Base-by-base conservation (phyloP, 2,329 filamentous ascomycete species). In the Apiospora koreana region DNA sequence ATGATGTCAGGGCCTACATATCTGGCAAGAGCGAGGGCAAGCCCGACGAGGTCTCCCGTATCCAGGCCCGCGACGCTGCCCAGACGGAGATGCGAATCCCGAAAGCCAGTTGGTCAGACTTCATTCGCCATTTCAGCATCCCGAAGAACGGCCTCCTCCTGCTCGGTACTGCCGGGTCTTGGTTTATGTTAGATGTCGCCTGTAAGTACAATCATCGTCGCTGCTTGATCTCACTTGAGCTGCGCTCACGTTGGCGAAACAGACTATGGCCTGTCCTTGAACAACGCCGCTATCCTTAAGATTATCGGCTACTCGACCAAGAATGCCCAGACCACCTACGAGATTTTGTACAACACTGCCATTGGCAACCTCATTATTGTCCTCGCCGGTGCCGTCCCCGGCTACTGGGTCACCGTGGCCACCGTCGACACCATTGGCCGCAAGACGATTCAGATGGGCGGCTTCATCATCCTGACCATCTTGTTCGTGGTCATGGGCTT, bases 361-460 rank as follows among this genome's bases (percentile, higher is more conserved):
- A 87, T 94, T 25, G 93, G 93, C 12, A 94, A 95, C 82, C 82
- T 95, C 75, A 93, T 95, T 74, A 87, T 95, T 67, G 90, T 94
- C 74, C 89, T 92, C 71, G 93, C 93, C 4, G 93, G 93, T 70
- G 91, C 93, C 65, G 92, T 95, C 18, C 93, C 93, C 0, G 93
- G 93, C 18, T 95, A 95, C 84, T 95, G 93, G 93, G 87, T 94
- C 21, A 93, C 92, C 0, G 92, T 94, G 7, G 89, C 89, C 1
- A 89, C 88, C 1, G 88, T 94, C 70, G 93, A 95, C 80, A 92
- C 87, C 1, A 76, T 94, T 18, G 93, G 93, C 69, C 91, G 93
- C 76, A 94, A 94, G 84, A 88, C 92, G 1, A 94, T 95, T 70
- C 93, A 93, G 81, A 81, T 92, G 69, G 86, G 84, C 71, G 89